These are phyloP conservation scores for Colletotrichum karsti DNA, from an alignment of 2,329 filamentous ascomycete species.

Conservation along the genomic window DNA sequence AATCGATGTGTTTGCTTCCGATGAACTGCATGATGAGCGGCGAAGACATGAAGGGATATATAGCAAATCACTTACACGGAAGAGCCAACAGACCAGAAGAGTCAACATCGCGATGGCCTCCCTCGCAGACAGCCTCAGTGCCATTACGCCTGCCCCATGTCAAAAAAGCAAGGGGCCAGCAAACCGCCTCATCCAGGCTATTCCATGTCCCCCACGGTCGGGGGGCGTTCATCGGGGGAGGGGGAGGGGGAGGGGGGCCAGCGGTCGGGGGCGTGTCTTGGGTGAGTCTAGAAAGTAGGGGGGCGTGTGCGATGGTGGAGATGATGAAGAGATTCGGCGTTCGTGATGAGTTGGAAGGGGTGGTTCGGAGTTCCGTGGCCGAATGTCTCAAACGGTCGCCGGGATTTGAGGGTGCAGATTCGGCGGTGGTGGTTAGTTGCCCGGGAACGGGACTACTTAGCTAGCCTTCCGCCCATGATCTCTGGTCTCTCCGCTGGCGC, in stretches of 20 bases:
- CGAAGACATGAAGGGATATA: conserved; percentile 18
- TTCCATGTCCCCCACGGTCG: background rate
- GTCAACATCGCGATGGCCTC: conserved; percentile 13
- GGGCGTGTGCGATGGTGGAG: background rate
- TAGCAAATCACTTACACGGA: background rate
- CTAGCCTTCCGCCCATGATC: conserved; percentile 7
- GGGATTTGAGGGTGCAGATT: conserved; percentile 1
- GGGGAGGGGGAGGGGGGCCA: no score
- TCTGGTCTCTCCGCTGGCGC: background rate
- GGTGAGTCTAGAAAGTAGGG: background rate
- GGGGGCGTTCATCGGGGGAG: no score
- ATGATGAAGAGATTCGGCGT: conserved; percentile 12
- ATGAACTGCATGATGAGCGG: background rate
- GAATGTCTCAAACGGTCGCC: conserved; percentile 22
- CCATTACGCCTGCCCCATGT: conserved; percentile 4
- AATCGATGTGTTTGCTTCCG: background rate
- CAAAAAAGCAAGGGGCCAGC: conserved; percentile 19
- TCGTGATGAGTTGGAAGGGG: background rate
- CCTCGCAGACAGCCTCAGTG: conserved; percentile 11
- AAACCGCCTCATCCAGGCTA: background rate
- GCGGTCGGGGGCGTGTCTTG: no score
- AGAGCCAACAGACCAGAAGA: background rate
- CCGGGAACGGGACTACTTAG: conserved; percentile 10
- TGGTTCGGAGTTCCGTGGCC: conserved; percentile 27
- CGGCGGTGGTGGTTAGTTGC: conserved; percentile 19